A percentile compares a stretch with the other conserved stretches of the same genome.
phyloP scores from a whole-genome alignment of 2,329 filamentous ascomycete genomes.

The Alternaria sp. region DNA sequence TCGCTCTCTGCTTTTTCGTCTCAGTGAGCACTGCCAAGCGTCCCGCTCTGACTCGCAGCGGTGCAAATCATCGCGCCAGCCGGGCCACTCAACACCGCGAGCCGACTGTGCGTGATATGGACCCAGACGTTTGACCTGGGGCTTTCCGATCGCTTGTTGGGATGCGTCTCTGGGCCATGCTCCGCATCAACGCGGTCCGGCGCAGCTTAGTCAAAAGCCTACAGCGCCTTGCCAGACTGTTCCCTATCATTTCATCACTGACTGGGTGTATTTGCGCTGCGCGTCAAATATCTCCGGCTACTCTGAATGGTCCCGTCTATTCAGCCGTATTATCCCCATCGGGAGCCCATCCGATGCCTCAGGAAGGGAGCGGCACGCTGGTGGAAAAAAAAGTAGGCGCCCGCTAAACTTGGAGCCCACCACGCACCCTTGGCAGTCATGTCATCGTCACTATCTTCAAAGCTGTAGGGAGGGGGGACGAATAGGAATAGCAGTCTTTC shows the following conservation, averaged over 20 bases:
- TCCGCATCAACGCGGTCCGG: slow-evolving; percentile 21
- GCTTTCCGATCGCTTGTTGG: slow-evolving; percentile 41
- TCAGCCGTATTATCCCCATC: slow-evolving; percentile 52
- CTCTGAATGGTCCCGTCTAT: slow-evolving; percentile 43
- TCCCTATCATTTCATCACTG: slow-evolving; percentile 37
- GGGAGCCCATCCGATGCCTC: slow-evolving; percentile 45
- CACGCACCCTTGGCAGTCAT: slow-evolving; percentile 32
- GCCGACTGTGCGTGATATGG: slow-evolving; percentile 21
- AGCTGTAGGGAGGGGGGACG: slow-evolving; percentile 17
- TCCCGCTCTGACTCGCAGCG: slow-evolving; percentile 43
- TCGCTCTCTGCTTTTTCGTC: slow-evolving; percentile 29
- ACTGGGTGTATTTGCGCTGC: slow-evolving; percentile 32
- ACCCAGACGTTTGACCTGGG: slow-evolving; percentile 35
- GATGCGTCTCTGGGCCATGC: slow-evolving; percentile 22
- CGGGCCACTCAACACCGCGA: slow-evolving; percentile 39
- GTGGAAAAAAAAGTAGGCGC: slow-evolving; percentile 46
- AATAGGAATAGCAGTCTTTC: slow-evolving; percentile 29
- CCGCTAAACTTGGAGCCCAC: slow-evolving; percentile 44
- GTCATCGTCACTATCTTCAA: slow-evolving; percentile 11
- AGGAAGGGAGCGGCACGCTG: slow-evolving; percentile 38
- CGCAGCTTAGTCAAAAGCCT: slow-evolving; percentile 38
- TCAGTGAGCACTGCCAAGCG: slow-evolving; percentile 16
- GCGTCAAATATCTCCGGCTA: slow-evolving; percentile 45
- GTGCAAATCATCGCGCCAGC: slow-evolving; percentile 48
- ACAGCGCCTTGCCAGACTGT: slow-evolving; percentile 25